Evolutionary conservation across 202 grass and related monocot species (phyloP).

Genomic region (Schoenoplectus triqueter): DNA sequence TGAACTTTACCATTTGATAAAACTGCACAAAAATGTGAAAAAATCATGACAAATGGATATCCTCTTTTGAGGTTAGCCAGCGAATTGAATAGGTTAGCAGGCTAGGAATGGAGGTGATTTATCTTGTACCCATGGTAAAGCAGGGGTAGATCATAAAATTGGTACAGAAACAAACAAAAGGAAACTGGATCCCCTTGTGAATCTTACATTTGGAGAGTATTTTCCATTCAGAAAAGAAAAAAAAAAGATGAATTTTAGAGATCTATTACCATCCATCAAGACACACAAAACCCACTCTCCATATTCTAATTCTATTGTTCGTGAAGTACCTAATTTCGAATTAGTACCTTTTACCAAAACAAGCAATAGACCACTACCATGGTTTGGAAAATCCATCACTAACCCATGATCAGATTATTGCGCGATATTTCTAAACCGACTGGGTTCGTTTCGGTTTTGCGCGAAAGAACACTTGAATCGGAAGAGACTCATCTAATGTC

Average conservation of each 20-base stretch:
- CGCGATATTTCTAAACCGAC: neutral
- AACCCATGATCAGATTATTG: neutral
- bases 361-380: neutral
- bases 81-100: neutral
- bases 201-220: neutral
- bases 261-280: neutral
- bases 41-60: neutral
- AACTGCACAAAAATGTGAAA: neutral
- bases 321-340: no score
- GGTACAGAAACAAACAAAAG: constrained; percentile 6
- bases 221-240: neutral
- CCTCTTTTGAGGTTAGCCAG: neutral
- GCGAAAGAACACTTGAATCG: neutral
- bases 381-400: neutral
- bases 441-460: neutral
- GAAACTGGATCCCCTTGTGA: neutral
- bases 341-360: neutral
- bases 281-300: no score
- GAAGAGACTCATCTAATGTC: neutral
- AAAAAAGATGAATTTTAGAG: neutral
- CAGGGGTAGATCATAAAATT: neutral
- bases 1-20: neutral
- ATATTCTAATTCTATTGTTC: no score
- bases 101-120: neutral
- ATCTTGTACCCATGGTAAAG: neutral